Evolutionary conservation across 2,329 filamentous ascomycete species (phyloP).

Genomic region (Pseudogymnoascus sp.): DNA sequence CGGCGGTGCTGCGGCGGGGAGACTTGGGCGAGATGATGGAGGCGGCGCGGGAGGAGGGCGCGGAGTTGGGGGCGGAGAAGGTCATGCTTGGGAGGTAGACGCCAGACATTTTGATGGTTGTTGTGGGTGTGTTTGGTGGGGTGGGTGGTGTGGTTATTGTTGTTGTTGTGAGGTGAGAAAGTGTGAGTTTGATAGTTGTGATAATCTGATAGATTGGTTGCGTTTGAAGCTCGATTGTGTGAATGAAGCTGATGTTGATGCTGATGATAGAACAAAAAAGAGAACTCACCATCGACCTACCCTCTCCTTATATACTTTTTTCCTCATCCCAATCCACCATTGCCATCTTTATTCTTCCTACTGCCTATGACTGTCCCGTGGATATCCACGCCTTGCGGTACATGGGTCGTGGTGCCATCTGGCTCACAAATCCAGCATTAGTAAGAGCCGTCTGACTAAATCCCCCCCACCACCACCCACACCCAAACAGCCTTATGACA

Average conservation of each 20-base stretch:
- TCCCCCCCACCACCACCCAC: not conserved
- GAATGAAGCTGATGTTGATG: slow-evolving; percentile 2
- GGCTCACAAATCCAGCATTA: slow-evolving; percentile 1
- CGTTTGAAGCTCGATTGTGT: not conserved
- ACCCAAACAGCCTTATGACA: slow-evolving; percentile 2
- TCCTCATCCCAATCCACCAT: not conserved
- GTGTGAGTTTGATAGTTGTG: not conserved
- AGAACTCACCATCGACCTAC: not conserved
- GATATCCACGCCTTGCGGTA: slow-evolving; percentile 7
- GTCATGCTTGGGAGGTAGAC: not conserved
- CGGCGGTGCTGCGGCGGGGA: not conserved
- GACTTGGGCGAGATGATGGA: not conserved
- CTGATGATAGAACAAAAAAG: not conserved
- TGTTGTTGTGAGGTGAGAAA: not conserved
- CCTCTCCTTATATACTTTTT: slow-evolving; percentile 5
- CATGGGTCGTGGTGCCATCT: not conserved
- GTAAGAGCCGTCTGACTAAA: not conserved
- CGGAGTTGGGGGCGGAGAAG: not conserved
- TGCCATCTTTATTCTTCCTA: not conserved
- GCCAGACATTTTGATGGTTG: not conserved
- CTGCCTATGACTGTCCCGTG: not conserved
- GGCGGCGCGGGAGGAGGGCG: not conserved
- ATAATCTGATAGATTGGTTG: not conserved
- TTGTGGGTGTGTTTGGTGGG: slow-evolving; percentile 1
- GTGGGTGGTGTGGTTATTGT: not conserved